These are phyloP conservation scores for Phytopythium aichiense DNA, from an alignment of 352 stramenopile species.

Conservation along the genomic window DNA sequence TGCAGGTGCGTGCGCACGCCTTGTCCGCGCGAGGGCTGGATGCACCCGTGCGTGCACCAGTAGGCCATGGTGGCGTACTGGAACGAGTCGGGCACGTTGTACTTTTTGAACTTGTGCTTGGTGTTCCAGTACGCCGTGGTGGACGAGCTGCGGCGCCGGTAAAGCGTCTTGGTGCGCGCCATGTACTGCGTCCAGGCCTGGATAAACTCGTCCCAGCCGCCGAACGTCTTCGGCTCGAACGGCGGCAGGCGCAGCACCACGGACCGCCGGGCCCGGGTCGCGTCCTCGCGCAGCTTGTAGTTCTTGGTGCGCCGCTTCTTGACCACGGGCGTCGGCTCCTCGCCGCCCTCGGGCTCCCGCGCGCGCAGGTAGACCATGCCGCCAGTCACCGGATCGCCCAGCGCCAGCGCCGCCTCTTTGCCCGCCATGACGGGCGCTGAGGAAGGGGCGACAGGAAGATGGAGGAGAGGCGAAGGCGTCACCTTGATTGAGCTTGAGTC, in stretches of 20 bases:
- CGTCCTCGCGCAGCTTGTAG: slow-evolving; percentile 70
- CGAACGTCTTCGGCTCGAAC: slow-evolving; percentile 54
- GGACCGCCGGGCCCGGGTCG: slow-evolving; percentile 45
- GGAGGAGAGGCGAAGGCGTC: background rate
- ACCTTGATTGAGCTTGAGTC: background rate
- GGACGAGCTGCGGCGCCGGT: slow-evolving; percentile 63
- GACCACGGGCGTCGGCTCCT: slow-evolving; percentile 25
- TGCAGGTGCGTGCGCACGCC: slow-evolving; percentile 72
- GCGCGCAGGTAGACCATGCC: background rate
- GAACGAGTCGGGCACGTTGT: slow-evolving; percentile 61
- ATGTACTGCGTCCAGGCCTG: slow-evolving; percentile 65
- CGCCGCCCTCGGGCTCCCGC: background rate
- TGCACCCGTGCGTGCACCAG: slow-evolving; percentile 82
- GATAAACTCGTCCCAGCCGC: slow-evolving; percentile 65
- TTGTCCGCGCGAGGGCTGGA: slow-evolving; percentile 65
- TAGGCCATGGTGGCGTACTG: slow-evolving; percentile 83
- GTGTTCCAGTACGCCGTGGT: slow-evolving; percentile 72
- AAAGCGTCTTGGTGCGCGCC: slow-evolving; percentile 69
- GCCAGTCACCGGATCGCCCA: background rate
- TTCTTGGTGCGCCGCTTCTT: slow-evolving; percentile 85
- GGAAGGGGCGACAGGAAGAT: background rate
- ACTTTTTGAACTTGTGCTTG: slow-evolving; percentile 73
- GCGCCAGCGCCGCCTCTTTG: slow-evolving; percentile 1
- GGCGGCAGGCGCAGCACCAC: slow-evolving; percentile 38
- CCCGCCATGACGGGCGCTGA: background rate